Conservation (phyloP, 805 yeast genomes). For the Metschnikowia henanensis region DNA sequence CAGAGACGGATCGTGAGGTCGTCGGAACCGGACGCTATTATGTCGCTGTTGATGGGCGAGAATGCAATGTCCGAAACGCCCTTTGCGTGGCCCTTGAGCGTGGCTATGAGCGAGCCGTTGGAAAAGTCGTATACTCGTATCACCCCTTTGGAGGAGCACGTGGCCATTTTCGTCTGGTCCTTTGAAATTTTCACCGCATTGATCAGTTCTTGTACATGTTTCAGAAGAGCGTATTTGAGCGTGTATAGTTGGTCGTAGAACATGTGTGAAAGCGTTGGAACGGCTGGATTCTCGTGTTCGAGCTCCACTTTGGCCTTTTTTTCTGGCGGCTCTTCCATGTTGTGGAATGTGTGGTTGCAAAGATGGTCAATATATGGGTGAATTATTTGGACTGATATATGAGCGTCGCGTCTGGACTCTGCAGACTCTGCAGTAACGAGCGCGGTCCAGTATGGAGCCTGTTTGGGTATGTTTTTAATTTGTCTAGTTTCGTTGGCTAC, state of each 20-base stretch:
- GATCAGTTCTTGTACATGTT: slow-evolving; percentile 12
- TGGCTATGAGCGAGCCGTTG: slow-evolving; percentile 17
- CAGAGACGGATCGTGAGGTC: slow-evolving; percentile 80
- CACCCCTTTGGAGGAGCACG: slow-evolving; percentile 36
- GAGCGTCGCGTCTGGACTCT: no score
- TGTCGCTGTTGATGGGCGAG: slow-evolving; percentile 66
- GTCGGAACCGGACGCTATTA: slow-evolving; percentile 83
- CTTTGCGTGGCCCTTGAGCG: slow-evolving; percentile 56
- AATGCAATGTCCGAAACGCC: slow-evolving; percentile 79
- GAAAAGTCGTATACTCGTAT: slow-evolving; percentile 27
- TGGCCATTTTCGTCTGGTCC: slow-evolving; percentile 56
- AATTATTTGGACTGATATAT: no score
- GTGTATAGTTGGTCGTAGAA: slow-evolving; percentile 14
- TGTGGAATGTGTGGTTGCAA: not conserved
- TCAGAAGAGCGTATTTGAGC: slow-evolving; percentile 12
- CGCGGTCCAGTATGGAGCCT: no score
- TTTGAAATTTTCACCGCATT: slow-evolving; percentile 63
- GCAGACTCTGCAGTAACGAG: no score
- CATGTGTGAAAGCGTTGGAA: not conserved
- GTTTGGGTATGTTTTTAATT: no score
- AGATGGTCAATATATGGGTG: no score
- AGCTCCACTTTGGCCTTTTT: slow-evolving; percentile 3
- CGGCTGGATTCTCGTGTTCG: no score
- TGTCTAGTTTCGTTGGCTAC: no score
- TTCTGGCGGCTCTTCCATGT: slow-evolving; percentile 9